A percentile compares a stretch with the other conserved stretches of the same genome.
These are phyloP conservation scores for Medicago truncatula DNA, from an alignment of 306 rosid species.

Conservation along the genomic window MtrunA17r5.0-ANR NC_053046.1:28491501-28492000, in stretches of 20 bases:
- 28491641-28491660: conserved; percentile 23
- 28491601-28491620: conserved; percentile 41
- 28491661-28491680: conserved; percentile 31
- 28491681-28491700: conserved; percentile 34
- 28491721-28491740: conserved; percentile 2
- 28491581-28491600: neutral
- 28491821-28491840: conserved; percentile 23
- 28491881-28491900: conserved; percentile 45
- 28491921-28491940: conserved; percentile 88
- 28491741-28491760: conserved; percentile 30
- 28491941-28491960: conserved; percentile 88
- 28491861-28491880: conserved; percentile 35
- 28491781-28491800: conserved; percentile 23
- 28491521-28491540: conserved; percentile 3
- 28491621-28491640: conserved; percentile 37
- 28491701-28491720: neutral
- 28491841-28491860: conserved; percentile 23
- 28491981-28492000: conserved; percentile 87
- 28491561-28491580: conserved; percentile 1
- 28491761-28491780: neutral
- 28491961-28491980: conserved; percentile 83
- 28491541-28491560: conserved; percentile 18
- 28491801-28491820: conserved; percentile 45
- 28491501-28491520: neutral
- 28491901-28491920: conserved; percentile 55